phyloP scores from a whole-genome alignment of 2,329 filamentous ascomycete genomes.

The Fusarium tanahbumbuense region DNA sequence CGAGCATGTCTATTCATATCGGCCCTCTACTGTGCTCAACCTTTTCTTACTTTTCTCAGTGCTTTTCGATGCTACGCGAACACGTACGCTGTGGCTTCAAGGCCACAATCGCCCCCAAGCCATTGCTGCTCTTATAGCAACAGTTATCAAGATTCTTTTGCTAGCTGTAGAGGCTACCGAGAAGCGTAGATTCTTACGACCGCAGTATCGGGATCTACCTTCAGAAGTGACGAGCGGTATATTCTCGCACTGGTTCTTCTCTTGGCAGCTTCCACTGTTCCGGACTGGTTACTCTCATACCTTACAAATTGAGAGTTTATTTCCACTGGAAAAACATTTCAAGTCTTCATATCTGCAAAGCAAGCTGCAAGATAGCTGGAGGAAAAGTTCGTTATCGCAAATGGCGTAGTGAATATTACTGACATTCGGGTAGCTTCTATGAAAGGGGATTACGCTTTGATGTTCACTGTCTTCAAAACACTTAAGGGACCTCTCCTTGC shows the following conservation, averaged over 20 bases:
- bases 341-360: slow-evolving; percentile 29
- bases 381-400: neutral
- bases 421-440: slow-evolving; percentile 4
- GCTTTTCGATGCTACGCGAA: slow-evolving; percentile 25
- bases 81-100: slow-evolving; percentile 36
- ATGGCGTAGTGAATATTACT: neutral
- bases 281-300: slow-evolving; percentile 22
- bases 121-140: slow-evolving; percentile 19
- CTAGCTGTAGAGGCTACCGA: slow-evolving; percentile 18
- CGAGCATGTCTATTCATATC: slow-evolving; percentile 37
- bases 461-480: slow-evolving; percentile 15
- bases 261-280: slow-evolving; percentile 32
- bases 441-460: slow-evolving; percentile 4
- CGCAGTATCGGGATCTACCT: slow-evolving; percentile 19
- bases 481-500: slow-evolving; percentile 18
- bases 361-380: slow-evolving; percentile 22
- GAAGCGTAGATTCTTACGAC: slow-evolving; percentile 26
- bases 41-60: slow-evolving; percentile 28
- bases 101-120: slow-evolving; percentile 24
- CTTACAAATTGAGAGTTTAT: slow-evolving; percentile 22
- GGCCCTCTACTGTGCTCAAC: slow-evolving; percentile 34
- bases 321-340: slow-evolving; percentile 29
- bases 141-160: slow-evolving; percentile 18
- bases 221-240: slow-evolving; percentile 21
- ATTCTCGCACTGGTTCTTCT: slow-evolving; percentile 34